phyloP scores from a whole-genome alignment of 2,329 filamentous ascomycete species.

The Sclerotinia nivalis region DNA sequence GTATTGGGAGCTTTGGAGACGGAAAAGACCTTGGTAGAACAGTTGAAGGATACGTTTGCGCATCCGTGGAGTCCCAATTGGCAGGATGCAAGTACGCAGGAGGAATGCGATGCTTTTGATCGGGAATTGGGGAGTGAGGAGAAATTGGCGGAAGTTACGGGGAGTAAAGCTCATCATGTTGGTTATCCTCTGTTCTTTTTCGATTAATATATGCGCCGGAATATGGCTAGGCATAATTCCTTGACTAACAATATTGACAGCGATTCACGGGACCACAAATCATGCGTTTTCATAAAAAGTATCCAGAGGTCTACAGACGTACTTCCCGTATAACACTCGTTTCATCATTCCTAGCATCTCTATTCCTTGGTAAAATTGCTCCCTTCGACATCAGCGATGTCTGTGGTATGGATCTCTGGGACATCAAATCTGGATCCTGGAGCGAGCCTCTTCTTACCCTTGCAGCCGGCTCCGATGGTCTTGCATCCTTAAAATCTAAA shows the following conservation, averaged over 20 bases:
- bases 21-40: slow-evolving; percentile 65
- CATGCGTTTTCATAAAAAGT: slow-evolving; percentile 76
- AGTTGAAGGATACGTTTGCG: slow-evolving; percentile 70
- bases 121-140: slow-evolving; percentile 64
- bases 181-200: slow-evolving; percentile 40
- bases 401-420: slow-evolving; percentile 96
- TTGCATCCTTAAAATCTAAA: slow-evolving; percentile 69
- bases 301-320: slow-evolving; percentile 76
- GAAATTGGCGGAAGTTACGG: slow-evolving; percentile 75
- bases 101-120: slow-evolving; percentile 89
- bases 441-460: slow-evolving; percentile 73
- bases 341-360: slow-evolving; percentile 89
- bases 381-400: slow-evolving; percentile 93
- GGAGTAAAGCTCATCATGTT: slow-evolving; percentile 93
- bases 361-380: slow-evolving; percentile 82
- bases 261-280: slow-evolving; percentile 98
- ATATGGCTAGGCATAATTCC: neutral
- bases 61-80: slow-evolving; percentile 92
- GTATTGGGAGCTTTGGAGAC: slow-evolving; percentile 63
- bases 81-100: slow-evolving; percentile 95
- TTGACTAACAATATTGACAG: slow-evolving; percentile 46
- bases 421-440: slow-evolving; percentile 74
- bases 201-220: neutral
- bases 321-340: slow-evolving; percentile 89
- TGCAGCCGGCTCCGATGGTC: slow-evolving; percentile 60